Percentiles rank a stretch among this genome's conserved stretches.
phyloP scores from a whole-genome alignment of 805 yeast genomes.

The Zygotorulaspora sp. region DNA sequence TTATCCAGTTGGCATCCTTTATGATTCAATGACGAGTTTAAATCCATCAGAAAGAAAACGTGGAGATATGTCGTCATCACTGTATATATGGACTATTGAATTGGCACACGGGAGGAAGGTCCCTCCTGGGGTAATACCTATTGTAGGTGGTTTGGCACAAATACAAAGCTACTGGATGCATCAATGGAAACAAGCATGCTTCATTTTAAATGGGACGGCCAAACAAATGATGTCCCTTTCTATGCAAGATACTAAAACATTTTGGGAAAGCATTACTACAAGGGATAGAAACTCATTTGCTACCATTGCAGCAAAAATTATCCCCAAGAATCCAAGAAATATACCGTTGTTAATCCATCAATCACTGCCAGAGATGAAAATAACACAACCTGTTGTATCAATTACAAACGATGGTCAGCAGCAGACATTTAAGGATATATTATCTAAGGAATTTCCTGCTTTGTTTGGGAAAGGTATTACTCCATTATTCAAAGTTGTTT shows the following conservation, averaged over 20 bases:
- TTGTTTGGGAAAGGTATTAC: conserved; percentile 41
- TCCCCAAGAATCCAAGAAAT: conserved; percentile 15
- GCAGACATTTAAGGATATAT: conserved; percentile 22
- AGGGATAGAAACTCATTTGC: conserved; percentile 22
- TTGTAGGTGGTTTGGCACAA: conserved; percentile 34
- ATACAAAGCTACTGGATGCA: conserved; percentile 57
- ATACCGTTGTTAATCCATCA: conserved; percentile 29
- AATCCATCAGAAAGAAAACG: conserved; percentile 28
- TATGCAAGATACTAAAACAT: conserved; percentile 49
- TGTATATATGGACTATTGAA: conserved; percentile 45
- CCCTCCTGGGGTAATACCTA: conserved; percentile 46
- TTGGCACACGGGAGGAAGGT: conserved; percentile 39
- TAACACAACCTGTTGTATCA: conserved; percentile 33
- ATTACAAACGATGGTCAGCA: conserved; percentile 5
- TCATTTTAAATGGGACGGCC: conserved; percentile 68
- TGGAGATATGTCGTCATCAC: conserved; percentile 15
- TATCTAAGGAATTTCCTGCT: conserved; percentile 39
- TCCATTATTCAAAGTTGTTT: conserved; percentile 39
- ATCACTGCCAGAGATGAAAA: conserved; percentile 32
- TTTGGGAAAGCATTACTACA: conserved; percentile 51
- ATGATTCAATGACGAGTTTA: conserved; percentile 48
- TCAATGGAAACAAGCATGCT: conserved; percentile 78
- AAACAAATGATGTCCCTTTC: conserved; percentile 76
- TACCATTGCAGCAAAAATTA: conserved; percentile 22
- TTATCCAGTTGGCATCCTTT: conserved; percentile 65